phyloP scores from a whole-genome alignment of 2,329 filamentous ascomycete species.

The Drechslerella coelobrocha region DNA sequence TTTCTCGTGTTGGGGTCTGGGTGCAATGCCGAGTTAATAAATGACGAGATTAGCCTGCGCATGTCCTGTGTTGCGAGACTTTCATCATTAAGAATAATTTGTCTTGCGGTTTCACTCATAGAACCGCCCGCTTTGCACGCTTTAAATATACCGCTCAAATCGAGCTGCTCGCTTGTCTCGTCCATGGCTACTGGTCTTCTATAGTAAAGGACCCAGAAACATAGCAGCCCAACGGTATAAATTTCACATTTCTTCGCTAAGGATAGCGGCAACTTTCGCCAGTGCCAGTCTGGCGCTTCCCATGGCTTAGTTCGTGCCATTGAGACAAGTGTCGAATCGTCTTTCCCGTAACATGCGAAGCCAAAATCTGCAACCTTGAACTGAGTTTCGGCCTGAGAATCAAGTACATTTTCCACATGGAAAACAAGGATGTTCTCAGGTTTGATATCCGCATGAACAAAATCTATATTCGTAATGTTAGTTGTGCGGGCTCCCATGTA shows the following conservation, averaged over 20 bases:
- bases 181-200: too few relatives aligned
- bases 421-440: neutral
- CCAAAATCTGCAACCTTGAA: neutral
- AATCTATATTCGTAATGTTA: slow-evolving; percentile 2
- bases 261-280: neutral
- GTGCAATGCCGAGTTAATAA: too few relatives aligned
- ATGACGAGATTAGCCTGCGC: too few relatives aligned
- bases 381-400: neutral
- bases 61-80: too few relatives aligned
- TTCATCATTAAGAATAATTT: too few relatives aligned
- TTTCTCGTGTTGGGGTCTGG: too few relatives aligned
- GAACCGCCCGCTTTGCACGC: too few relatives aligned
- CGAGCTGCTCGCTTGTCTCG: too few relatives aligned
- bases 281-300: neutral
- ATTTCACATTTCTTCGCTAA: slow-evolving; percentile 1
- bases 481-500: neutral
- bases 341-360: slow-evolving; percentile 1
- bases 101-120: too few relatives aligned
- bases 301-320: neutral
- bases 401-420: neutral
- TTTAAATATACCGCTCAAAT: too few relatives aligned
- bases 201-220: too few relatives aligned
- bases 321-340: slow-evolving; percentile 1
- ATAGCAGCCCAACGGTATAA: too few relatives aligned
- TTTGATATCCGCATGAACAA: neutral